Conservation (phyloP, 768 basidiomycete species). For the Hortiboletus flavorubellus region DNA sequence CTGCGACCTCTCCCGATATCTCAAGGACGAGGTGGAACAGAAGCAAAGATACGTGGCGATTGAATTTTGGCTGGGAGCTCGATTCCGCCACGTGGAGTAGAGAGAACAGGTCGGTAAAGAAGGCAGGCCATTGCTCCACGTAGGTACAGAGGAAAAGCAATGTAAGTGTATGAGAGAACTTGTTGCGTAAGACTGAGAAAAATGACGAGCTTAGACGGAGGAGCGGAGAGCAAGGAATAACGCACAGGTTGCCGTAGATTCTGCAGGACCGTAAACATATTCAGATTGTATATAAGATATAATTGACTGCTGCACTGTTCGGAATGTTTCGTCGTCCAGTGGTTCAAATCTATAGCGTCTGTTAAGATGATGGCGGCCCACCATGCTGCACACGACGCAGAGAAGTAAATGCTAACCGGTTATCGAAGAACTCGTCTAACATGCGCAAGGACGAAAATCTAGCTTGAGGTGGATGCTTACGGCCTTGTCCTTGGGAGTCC, state of each 20-base stretch:
- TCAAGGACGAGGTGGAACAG: constrained; percentile 92
- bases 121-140: constrained; percentile 78
- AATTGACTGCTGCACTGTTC: constrained; percentile 70
- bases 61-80: constrained; percentile 57
- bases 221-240: constrained; percentile 13
- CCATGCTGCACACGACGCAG: neutral
- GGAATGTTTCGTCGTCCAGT: constrained; percentile 67
- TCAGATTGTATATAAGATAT: constrained; percentile 84
- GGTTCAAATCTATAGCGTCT: constrained; percentile 50
- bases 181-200: constrained; percentile 81
- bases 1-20: constrained; percentile 96
- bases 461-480: constrained; percentile 67
- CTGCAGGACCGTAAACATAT: constrained; percentile 82
- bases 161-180: constrained; percentile 88
- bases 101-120: constrained; percentile 76
- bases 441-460: constrained; percentile 80
- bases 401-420: constrained; percentile 54
- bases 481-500: constrained; percentile 49
- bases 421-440: constrained; percentile 79
- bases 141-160: constrained; percentile 89
- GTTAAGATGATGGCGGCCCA: constrained; percentile 5
- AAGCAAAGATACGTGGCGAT: constrained; percentile 81
- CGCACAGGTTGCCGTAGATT: constrained; percentile 80
- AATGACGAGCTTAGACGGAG: constrained; percentile 7
- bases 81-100: constrained; percentile 65